Percentiles rank a stretch among this genome's conserved stretches.
These are phyloP conservation scores for Cardiospermum halicacabum DNA, from an alignment of 345 rosid genomes.

Conservation along the genomic window DNA sequence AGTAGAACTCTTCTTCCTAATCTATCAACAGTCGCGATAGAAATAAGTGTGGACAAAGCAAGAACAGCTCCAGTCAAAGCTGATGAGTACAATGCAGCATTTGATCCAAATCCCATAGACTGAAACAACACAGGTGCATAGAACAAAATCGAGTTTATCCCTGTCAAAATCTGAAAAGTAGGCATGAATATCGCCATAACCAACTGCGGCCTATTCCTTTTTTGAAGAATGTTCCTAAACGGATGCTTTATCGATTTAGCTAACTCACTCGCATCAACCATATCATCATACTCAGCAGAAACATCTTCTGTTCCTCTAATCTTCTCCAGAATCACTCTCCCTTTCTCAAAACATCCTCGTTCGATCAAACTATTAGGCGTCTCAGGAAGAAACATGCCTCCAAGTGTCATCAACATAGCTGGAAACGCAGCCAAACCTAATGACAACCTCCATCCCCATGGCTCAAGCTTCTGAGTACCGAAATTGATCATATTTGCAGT, in stretches of 20 bases:
- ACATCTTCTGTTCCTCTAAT: conserved; percentile 74
- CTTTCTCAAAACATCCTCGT: conserved; percentile 51
- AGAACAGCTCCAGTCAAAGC: conserved; percentile 95
- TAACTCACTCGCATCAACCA: conserved; percentile 79
- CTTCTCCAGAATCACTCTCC: conserved; percentile 57
- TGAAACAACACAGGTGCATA: conserved; percentile 91
- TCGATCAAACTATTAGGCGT: conserved; percentile 92
- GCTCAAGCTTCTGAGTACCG: conserved; percentile 70
- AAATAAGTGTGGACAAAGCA: conserved; percentile 68
- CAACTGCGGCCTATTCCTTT: conserved; percentile 70
- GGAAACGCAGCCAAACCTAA: conserved; percentile 86
- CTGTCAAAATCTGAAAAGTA: conserved; percentile 82
- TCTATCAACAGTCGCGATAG: conserved; percentile 72
- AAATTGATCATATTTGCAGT: conserved; percentile 89
- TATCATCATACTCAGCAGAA: conserved; percentile 76
- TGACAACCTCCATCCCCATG: conserved; percentile 98
- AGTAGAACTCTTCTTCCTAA: conserved; percentile 73
- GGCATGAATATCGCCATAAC: conserved; percentile 86
- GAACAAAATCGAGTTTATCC: conserved; percentile 88
- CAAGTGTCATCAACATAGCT: conserved; percentile 72
- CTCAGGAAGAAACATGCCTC: conserved; percentile 72
- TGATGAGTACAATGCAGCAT: conserved; percentile 84
- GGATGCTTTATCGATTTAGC: conserved; percentile 86
- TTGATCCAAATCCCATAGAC: conserved; percentile 80
- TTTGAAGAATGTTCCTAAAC: conserved; percentile 70